phyloP scores from a whole-genome alignment of 2,329 filamentous ascomycete species.

The Pseudogymnoascus sp. region DNA sequence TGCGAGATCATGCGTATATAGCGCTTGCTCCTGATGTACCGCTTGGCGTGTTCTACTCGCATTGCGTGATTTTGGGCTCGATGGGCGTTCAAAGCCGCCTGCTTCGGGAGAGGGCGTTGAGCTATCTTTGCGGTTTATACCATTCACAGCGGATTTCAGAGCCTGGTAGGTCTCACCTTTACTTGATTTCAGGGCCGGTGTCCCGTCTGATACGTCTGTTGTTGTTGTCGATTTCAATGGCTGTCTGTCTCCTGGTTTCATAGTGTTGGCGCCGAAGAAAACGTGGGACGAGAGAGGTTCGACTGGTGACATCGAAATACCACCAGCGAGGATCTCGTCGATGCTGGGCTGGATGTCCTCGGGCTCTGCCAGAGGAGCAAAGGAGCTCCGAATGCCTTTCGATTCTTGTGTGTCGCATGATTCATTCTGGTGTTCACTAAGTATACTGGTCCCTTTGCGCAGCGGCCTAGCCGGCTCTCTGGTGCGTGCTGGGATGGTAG shows the following conservation, averaged over 20 bases:
- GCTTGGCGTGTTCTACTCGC: background rate
- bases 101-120: background rate
- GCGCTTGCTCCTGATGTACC: background rate
- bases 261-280: slow-evolving; percentile 1
- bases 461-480: too few relatives aligned
- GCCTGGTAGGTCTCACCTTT: background rate
- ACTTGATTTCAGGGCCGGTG: background rate
- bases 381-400: background rate
- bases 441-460: background rate
- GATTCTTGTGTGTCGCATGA: background rate
- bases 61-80: slow-evolving; percentile 8
- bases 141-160: background rate
- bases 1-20: slow-evolving; percentile 2
- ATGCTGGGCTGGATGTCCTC: background rate
- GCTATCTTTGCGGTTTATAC: background rate
- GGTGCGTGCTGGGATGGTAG: background rate
- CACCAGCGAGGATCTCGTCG: slow-evolving; percentile 3
- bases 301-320: slow-evolving; percentile 10
- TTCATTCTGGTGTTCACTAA: background rate
- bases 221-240: background rate
- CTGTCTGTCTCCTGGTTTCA: background rate
- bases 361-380: background rate
- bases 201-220: background rate
- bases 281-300: background rate
- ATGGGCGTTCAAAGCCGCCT: background rate